Conservation (phyloP, 1,139 yeast genomes). For the Geotrichum europaeum region DNA sequence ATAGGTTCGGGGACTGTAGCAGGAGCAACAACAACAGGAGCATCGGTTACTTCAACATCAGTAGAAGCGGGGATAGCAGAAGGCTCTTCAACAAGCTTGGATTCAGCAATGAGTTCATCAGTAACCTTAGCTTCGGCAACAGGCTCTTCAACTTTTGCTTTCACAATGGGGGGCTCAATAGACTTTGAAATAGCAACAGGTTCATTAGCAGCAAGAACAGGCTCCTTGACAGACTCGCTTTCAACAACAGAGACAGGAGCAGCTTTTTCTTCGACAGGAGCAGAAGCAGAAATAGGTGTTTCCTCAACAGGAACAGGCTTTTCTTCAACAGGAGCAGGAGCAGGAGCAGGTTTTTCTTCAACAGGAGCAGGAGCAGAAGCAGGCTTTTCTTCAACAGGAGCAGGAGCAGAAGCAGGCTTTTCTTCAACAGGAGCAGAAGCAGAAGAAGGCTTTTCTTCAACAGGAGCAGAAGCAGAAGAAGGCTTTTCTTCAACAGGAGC, state of each 20-base stretch:
- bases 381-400: conserved; percentile 2
- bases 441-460: neutral
- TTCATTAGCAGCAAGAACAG: neutral
- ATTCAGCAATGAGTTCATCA: too few relatives aligned
- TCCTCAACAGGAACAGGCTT: neutral
- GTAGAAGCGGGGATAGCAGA: neutral
- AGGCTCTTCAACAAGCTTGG: conserved; percentile 3
- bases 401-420: conserved; percentile 4
- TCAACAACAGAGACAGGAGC: neutral
- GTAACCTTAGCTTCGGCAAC: neutral
- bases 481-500: neutral
- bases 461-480: conserved; percentile 1
- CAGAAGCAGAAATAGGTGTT: neutral
- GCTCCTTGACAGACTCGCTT: neutral
- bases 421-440: neutral
- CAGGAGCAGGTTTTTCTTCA: neutral
- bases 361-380: conserved; percentile 2
- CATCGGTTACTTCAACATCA: too few relatives aligned
- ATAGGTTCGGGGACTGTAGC: conserved; percentile 7
- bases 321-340: neutral
- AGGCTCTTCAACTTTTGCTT: conserved; percentile 7
- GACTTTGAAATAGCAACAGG: neutral
- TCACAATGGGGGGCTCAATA: neutral
- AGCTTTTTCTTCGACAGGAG: conserved; percentile 1
- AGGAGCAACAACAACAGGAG: neutral